Percentiles rank a stretch among this genome's conserved stretches.
These are phyloP conservation scores for Colletotrichum cordylinicola DNA, from an alignment of 2,329 filamentous ascomycete genomes.

Conservation along the genomic window DNA sequence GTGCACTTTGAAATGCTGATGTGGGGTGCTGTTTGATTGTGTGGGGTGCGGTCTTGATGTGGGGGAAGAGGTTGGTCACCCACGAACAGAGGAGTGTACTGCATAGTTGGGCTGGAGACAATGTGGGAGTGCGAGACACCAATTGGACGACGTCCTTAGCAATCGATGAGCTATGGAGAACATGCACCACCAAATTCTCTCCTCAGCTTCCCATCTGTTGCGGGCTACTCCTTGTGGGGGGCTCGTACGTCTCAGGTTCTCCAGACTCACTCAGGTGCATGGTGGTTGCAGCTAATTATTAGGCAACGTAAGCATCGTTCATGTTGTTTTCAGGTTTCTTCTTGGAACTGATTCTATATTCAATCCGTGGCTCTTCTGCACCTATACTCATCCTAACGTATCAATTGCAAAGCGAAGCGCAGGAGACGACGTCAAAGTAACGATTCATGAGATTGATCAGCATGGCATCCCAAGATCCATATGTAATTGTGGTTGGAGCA, in stretches of 20 bases:
- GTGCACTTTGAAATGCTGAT: too few species aligned
- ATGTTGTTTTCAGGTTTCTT: neutral
- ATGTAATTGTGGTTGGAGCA: neutral
- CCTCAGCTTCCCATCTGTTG: neutral
- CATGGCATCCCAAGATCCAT: neutral
- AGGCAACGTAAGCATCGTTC: neutral
- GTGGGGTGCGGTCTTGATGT: neutral
- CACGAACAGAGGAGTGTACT: neutral
- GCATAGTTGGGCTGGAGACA: neutral
- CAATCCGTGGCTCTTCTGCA: neutral
- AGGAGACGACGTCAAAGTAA: neutral
- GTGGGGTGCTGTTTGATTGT: too few species aligned
- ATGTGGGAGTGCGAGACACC: neutral
- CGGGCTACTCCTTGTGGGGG: neutral
- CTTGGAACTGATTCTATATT: neutral
- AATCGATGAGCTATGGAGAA: neutral
- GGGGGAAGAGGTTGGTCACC: neutral
- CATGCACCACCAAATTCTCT: too few species aligned
- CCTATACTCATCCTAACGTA: neutral
- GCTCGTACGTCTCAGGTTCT: neutral
- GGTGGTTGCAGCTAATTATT: neutral
- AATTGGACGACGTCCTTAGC: accelerated
- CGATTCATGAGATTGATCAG: neutral
- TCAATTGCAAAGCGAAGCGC: neutral
- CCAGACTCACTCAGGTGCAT: neutral